Percentiles rank a stretch among this genome's conserved stretches.
phyloP scores from a whole-genome alignment of 345 rosid genomes.

The Ailanthus altissimus region DNA sequence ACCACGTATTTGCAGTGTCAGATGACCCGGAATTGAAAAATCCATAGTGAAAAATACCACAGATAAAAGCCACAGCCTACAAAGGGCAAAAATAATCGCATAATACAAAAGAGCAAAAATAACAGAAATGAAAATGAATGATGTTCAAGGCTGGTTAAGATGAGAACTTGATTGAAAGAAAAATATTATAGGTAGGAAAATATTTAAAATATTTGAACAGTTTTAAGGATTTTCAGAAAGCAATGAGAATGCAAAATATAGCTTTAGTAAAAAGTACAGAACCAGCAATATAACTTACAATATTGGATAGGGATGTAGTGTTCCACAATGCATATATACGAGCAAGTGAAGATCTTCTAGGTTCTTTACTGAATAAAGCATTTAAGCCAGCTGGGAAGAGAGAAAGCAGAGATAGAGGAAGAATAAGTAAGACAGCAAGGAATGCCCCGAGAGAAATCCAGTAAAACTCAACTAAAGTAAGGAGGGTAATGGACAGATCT shows the following conservation, averaged over 20 bases:
- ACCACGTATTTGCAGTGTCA: conserved; percentile 52
- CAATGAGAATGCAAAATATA: background rate
- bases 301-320: conserved; percentile 77
- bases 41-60: conserved; percentile 61
- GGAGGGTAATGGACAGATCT: conserved; percentile 84
- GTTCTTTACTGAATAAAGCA: conserved; percentile 92
- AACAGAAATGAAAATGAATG: background rate
- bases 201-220: background rate
- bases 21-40: conserved; percentile 44
- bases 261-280: background rate
- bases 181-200: background rate
- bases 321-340: conserved; percentile 94
- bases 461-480: conserved; percentile 82
- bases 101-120: background rate
- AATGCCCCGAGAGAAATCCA: conserved; percentile 90
- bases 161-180: background rate
- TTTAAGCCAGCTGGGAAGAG: conserved; percentile 96
- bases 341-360: conserved; percentile 85
- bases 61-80: conserved; percentile 88
- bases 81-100: conserved; percentile 24
- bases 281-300: conserved; percentile 54
- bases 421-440: conserved; percentile 84
- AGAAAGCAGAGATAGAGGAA: conserved; percentile 85
- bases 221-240: background rate
- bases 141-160: background rate